Base-by-base conservation (phyloP, 441 rosid genomes). In the Lepidium campestre region DNA sequence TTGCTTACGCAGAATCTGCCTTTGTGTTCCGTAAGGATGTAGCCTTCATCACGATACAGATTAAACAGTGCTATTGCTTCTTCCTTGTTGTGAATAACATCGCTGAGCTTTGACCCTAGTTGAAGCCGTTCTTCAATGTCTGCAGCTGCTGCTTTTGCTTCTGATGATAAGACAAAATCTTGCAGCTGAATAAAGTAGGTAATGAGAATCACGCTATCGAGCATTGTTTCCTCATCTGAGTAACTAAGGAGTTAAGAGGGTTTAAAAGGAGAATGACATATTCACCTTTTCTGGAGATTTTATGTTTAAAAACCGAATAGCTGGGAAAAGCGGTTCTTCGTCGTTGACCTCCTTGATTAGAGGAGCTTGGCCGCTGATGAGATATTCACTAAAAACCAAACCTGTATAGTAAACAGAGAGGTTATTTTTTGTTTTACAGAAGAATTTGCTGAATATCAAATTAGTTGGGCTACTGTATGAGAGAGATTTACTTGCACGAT, bases 291-390 rank as follows among this genome's bases (percentile, higher is more conserved):
- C 48, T 13, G 67, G 54, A 59, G 80, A 75, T 50, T 72, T 81
- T 4, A 76, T 64, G 58, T 79, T 75, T 11, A 83, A 75, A 37
- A 67, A 71, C 20, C 78, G 84, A 45, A 76, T 39, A 57, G 86
- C 80, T 40, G 98, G 94, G 63, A 91, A 89, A 80, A 89, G 79
- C 15, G 96, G 97, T 65, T 93, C 99, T 78, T 87, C 97, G 13
- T 84, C 88, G 64, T 91, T 93, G 77, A 91, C 96, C 64, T 93
- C 97, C 78, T 81, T 91, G 74, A 91, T 77, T 31, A 85, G 69
- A 77, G 96, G 97, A 71, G 94, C 93, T 79, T 89, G 93, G 52
- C 99, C 97, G 19, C 90, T 86, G 12, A 89, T 87, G 62, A 91
- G 96, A 70, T 93, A 91, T 68, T 93, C 97, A 37, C 96, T 91